phyloP scores from a whole-genome alignment of 768 basidiomycete species.

The Leccinellum albellum region DNA sequence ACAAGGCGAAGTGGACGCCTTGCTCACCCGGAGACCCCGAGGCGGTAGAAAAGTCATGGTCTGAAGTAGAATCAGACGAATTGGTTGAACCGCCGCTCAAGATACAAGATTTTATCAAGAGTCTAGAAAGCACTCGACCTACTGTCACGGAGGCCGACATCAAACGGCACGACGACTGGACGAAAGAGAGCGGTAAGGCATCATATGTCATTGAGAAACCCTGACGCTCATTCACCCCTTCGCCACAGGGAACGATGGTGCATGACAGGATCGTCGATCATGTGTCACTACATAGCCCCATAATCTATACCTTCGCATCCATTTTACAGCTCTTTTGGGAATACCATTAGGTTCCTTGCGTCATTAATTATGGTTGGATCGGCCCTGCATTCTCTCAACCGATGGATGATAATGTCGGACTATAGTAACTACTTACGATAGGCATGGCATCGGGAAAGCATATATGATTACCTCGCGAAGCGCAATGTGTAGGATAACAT shows the following conservation, averaged over 20 bases:
- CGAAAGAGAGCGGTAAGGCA: conserved; percentile 70
- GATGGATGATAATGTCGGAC: conserved; percentile 15
- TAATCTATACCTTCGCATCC: conserved; percentile 21
- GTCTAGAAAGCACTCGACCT: conserved; percentile 72
- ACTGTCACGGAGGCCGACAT: conserved; percentile 91
- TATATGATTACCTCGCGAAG: conserved; percentile 1
- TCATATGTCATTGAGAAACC: neutral
- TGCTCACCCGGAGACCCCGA: conserved; percentile 91
- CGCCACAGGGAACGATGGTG: conserved; percentile 29
- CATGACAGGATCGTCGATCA: conserved; percentile 15
- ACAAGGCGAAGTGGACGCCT: conserved; percentile 75
- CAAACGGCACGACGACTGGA: conserved; percentile 78
- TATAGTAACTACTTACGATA: conserved; percentile 21
- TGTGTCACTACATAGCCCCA: conserved; percentile 1
- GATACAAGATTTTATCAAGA: conserved; percentile 76
- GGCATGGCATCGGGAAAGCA: conserved; percentile 6
- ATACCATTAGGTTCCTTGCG: conserved; percentile 4
- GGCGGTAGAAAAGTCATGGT: conserved; percentile 87
- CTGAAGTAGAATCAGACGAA: conserved; percentile 82
- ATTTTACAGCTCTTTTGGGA: conserved; percentile 9
- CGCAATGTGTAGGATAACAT: conserved; percentile 16
- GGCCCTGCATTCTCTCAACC: neutral
- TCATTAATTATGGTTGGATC: neutral
- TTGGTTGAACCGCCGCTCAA: conserved; percentile 84
- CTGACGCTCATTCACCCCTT: neutral